Percentiles rank a stretch among this genome's conserved stretches.
These are phyloP conservation scores for Pelargonium cotyledonis DNA, from an alignment of 441 rosid species.

Conservation along the genomic window DNA sequence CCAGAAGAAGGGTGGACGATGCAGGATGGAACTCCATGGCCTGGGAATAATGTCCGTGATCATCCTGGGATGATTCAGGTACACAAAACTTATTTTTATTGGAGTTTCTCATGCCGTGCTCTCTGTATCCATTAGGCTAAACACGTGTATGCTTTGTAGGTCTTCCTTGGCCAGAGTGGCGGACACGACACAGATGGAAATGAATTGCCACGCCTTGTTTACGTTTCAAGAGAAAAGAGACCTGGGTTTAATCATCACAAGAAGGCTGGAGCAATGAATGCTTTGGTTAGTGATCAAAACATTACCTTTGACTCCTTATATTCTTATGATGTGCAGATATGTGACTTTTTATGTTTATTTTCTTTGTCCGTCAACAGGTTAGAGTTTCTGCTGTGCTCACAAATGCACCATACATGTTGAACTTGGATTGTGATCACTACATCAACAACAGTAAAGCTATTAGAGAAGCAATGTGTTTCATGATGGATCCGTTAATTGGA, in stretches of 20 bases:
- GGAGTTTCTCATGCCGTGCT: no score
- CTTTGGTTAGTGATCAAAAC: slow-evolving; percentile 32
- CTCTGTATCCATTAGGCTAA: not conserved
- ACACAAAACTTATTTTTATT: not conserved
- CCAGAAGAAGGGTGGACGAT: slow-evolving; percentile 68
- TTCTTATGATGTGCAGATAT: not conserved
- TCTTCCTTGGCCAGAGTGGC: slow-evolving; percentile 61
- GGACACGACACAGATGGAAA: slow-evolving; percentile 54
- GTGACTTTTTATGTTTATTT: not conserved
- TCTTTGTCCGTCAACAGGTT: slow-evolving; percentile 30
- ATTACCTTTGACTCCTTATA: not conserved
- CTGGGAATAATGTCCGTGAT: slow-evolving; percentile 54
- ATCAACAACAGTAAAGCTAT: slow-evolving; percentile 65
- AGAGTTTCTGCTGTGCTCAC: slow-evolving; percentile 65
- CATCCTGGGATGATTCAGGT: slow-evolving; percentile 83
- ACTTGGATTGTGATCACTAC: slow-evolving; percentile 69
- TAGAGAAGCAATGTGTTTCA: slow-evolving; percentile 71
- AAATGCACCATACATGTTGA: slow-evolving; percentile 59
- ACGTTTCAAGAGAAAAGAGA: slow-evolving; percentile 56
- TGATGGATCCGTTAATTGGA: slow-evolving; percentile 68
- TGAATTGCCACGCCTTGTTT: slow-evolving; percentile 58
- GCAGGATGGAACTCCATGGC: slow-evolving; percentile 85
- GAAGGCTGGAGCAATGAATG: slow-evolving; percentile 65
- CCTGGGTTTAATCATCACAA: slow-evolving; percentile 48
- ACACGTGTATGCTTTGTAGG: slow-evolving; percentile 26